A percentile compares a stretch with the other conserved stretches of the same genome.
phyloP scores from a whole-genome alignment of 495 filamentous ascomycete species.

The Cetradonia linearis region DNA sequence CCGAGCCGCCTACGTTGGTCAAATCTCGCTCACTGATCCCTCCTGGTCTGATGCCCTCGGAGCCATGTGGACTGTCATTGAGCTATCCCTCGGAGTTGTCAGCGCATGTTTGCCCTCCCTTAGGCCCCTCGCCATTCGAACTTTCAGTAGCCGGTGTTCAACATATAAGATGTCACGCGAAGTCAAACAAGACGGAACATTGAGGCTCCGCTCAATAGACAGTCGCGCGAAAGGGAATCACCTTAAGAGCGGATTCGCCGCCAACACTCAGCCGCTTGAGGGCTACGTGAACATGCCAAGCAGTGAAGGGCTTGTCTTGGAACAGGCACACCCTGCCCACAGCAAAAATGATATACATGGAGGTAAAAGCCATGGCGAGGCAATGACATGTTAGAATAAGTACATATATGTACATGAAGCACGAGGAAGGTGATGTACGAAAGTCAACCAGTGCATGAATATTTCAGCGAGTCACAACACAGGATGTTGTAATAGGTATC shows the following conservation, averaged over 20 bases:
- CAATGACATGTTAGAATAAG: background rate
- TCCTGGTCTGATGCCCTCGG: background rate
- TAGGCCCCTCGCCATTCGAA: constrained; percentile 16
- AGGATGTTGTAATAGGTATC: background rate
- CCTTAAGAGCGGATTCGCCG: background rate
- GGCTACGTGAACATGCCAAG: background rate
- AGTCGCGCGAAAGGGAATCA: background rate
- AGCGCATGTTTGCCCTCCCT: constrained; percentile 34
- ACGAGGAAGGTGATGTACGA: background rate
- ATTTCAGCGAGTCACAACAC: background rate
- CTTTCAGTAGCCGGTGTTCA: background rate
- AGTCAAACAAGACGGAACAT: background rate
- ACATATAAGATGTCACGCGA: background rate
- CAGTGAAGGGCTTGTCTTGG: background rate
- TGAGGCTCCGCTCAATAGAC: background rate
- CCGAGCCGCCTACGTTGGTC: background rate
- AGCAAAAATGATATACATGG: background rate
- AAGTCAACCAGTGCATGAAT: background rate
- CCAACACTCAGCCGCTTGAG: background rate
- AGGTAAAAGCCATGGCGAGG: background rate
- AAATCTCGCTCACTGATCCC: background rate
- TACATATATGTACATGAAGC: background rate
- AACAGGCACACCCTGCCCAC: background rate
- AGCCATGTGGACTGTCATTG: constrained; percentile 18
- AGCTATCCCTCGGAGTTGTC: constrained; percentile 24